Percentiles rank a stretch among this genome's conserved stretches.
phyloP scores from a whole-genome alignment of 805 yeast species.

The Wickerhamiella alocasiicola region DNA sequence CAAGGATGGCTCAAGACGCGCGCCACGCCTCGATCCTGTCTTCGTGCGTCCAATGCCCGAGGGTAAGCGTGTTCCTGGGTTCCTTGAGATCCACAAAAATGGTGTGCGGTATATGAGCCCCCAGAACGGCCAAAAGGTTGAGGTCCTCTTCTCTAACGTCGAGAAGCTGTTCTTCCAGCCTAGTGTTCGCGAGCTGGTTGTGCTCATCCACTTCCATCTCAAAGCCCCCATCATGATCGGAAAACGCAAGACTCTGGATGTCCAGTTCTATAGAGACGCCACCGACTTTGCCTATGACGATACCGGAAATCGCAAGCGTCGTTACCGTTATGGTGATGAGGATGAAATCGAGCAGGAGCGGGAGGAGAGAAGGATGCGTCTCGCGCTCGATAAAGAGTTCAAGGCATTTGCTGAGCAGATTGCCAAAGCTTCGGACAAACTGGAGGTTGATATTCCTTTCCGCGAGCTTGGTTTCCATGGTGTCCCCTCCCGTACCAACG shows the following conservation, averaged over 20 bases:
- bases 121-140: slow-evolving; percentile 76
- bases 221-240: slow-evolving; percentile 91
- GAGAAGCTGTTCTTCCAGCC: slow-evolving; percentile 94
- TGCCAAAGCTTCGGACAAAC: slow-evolving; percentile 66
- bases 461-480: slow-evolving; percentile 95
- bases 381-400: slow-evolving; percentile 83
- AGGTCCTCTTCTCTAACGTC: slow-evolving; percentile 77
- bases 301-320: slow-evolving; percentile 85
- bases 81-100: slow-evolving; percentile 82
- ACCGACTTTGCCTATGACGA: slow-evolving; percentile 93
- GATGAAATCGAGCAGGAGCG: slow-evolving; percentile 98
- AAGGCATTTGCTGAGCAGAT: slow-evolving; percentile 79
- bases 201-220: slow-evolving; percentile 82
- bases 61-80: slow-evolving; percentile 89
- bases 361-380: slow-evolving; percentile 89
- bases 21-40: slow-evolving; percentile 75
- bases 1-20: slow-evolving; percentile 70
- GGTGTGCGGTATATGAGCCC: slow-evolving; percentile 91
- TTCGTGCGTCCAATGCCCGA: slow-evolving; percentile 94
- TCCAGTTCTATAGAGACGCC: slow-evolving; percentile 94
- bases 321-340: slow-evolving; percentile 86
- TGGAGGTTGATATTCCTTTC: slow-evolving; percentile 88
- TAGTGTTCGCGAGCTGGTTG: slow-evolving; percentile 86
- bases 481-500: slow-evolving; percentile 91
- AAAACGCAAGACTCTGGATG: slow-evolving; percentile 86